Conservation (phyloP, 2,329 filamentous ascomycete species). For the Canariomyces notabilis region DNA sequence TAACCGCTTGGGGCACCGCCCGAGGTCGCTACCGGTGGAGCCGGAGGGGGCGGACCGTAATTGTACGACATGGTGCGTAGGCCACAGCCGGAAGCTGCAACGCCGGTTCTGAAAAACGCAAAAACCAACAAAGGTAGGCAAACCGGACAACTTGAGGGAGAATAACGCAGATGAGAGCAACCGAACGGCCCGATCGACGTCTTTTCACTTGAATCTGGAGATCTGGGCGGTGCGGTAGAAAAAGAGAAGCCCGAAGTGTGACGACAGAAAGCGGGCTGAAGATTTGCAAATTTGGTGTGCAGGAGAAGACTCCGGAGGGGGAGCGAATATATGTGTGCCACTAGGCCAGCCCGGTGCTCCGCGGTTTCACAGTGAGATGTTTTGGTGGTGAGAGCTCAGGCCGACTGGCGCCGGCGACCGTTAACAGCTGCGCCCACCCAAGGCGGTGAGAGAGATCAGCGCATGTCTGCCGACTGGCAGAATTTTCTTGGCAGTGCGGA, state of each 20-base stretch:
- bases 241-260: not conserved
- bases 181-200: conserved; percentile 6
- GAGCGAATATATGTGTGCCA: too few relatives aligned
- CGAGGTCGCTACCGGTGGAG: conserved; percentile 34
- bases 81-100: not conserved
- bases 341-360: not conserved
- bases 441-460: conserved; percentile 11
- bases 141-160: conserved; percentile 13
- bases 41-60: conserved; percentile 50
- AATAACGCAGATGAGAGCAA: not conserved
- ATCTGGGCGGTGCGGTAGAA: not conserved
- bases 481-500: too few relatives aligned
- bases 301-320: too few relatives aligned
- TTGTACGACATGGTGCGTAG: conserved; percentile 43
- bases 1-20: conserved; percentile 33
- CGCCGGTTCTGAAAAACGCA: too few relatives aligned
- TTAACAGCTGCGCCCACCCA: not conserved
- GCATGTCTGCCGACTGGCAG: too few relatives aligned
- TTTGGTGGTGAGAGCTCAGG: conserved; percentile 1
- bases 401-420: not conserved
- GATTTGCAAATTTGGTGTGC: too few relatives aligned
- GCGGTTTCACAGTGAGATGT: conserved; percentile 1
- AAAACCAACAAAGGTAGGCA: not conserved
- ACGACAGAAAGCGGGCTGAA: not conserved
- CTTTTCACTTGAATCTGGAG: conserved; percentile 24